A percentile compares a stretch with the other conserved stretches of the same genome.
Evolutionary conservation across 495 filamentous ascomycete genomes (phyloP).

Genomic region (Penicillium coffeae): DNA sequence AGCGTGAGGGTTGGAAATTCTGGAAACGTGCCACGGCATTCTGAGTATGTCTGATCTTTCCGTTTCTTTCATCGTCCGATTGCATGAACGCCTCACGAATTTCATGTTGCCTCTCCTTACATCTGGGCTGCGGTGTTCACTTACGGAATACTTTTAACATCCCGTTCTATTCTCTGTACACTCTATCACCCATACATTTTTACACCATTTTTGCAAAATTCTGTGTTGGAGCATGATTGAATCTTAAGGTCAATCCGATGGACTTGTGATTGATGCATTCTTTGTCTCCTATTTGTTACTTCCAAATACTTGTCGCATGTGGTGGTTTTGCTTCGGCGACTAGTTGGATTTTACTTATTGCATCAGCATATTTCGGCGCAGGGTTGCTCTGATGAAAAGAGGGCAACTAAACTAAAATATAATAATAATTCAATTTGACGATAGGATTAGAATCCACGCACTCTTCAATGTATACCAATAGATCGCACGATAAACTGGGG

Average conservation of each 20-base stretch:
- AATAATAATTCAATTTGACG: neutral
- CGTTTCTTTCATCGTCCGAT: neutral
- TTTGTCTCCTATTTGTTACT: neutral
- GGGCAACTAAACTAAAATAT: no score
- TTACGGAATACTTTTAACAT: slow-evolving; percentile 1
- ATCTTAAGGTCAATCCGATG: no score
- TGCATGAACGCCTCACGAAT: neutral
- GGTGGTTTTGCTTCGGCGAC: neutral
- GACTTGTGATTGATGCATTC: no score
- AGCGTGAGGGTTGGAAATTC: slow-evolving; percentile 87
- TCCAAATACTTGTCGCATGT: neutral
- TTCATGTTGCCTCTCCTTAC: neutral
- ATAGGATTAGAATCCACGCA: no score
- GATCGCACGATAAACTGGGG: no score
- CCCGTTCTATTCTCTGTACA: slow-evolving; percentile 25
- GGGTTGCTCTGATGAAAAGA: neutral
- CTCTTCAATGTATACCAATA: no score
- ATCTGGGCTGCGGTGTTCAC: neutral
- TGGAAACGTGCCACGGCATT: slow-evolving; percentile 57
- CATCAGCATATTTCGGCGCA: neutral
- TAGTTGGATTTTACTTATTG: slow-evolving; percentile 2
- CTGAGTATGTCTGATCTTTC: slow-evolving; percentile 13
- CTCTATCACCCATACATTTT: slow-evolving; percentile 16
- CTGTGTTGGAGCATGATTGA: neutral
- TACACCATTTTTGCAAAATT: slow-evolving; percentile 10